A percentile compares a stretch with the other conserved stretches of the same genome.
These are phyloP conservation scores for Leptosphaerulina australis DNA, from an alignment of 2,329 filamentous ascomycete species.

Conservation along the genomic window DNA sequence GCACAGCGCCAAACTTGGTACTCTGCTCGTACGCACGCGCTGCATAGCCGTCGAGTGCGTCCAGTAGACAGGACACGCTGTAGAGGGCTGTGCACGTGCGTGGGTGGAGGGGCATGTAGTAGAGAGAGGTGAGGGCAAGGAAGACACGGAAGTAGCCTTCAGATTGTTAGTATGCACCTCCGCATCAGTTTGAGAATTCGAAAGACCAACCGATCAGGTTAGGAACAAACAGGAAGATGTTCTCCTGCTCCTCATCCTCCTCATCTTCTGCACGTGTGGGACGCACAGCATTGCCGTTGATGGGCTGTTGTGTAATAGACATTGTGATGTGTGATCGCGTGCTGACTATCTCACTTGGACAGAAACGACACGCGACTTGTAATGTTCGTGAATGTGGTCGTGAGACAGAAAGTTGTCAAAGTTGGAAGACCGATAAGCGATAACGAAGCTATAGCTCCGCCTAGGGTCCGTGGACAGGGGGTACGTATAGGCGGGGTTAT, in stretches of 20 bases:
- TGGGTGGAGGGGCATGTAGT: slow-evolving; percentile 99
- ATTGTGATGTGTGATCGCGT: slow-evolving; percentile 25
- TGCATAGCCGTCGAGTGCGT: slow-evolving; percentile 93
- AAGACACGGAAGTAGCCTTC: slow-evolving; percentile 59
- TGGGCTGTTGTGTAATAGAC: slow-evolving; percentile 35
- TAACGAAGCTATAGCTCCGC: slow-evolving; percentile 37
- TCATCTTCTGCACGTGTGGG: slow-evolving; percentile 18
- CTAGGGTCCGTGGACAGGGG: slow-evolving; percentile 3
- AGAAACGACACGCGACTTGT: slow-evolving; percentile 18
- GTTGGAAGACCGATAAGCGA: slow-evolving; percentile 44
- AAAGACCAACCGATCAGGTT: slow-evolving; percentile 56
- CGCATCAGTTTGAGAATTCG: not conserved
- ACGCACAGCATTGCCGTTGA: slow-evolving; percentile 38
- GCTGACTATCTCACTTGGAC: slow-evolving; percentile 10
- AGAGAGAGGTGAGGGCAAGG: slow-evolving; percentile 83
- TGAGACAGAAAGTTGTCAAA: slow-evolving; percentile 35
- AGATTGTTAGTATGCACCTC: slow-evolving; percentile 16
- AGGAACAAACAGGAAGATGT: slow-evolving; percentile 61
- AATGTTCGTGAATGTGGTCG: slow-evolving; percentile 4
- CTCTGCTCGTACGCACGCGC: slow-evolving; percentile 86
- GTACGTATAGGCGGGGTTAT: slow-evolving; percentile 11
- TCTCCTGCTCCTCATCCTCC: slow-evolving; percentile 53
- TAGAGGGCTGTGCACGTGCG: slow-evolving; percentile 91
- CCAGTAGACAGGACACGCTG: slow-evolving; percentile 90
- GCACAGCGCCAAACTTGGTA: slow-evolving; percentile 91